These are phyloP conservation scores for Pythium chondricola DNA, from an alignment of 352 stramenopile genomes.

Conservation along the genomic window DNA sequence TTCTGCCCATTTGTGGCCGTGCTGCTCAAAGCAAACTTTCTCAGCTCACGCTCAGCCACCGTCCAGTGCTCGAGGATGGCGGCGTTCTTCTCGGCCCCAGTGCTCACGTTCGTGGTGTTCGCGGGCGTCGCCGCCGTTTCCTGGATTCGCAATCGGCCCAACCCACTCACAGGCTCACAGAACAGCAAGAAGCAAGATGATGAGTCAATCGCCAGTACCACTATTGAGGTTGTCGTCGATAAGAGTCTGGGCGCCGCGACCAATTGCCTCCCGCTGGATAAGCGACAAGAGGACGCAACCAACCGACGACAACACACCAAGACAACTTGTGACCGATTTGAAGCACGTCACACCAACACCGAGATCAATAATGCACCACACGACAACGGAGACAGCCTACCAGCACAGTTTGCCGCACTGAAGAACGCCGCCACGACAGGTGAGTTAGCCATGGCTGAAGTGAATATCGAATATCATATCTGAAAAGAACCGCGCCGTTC, in stretches of 20 bases:
- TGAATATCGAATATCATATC: too few relatives aligned
- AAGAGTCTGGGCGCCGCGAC: conserved; percentile 14
- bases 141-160: conserved; percentile 21
- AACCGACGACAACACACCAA: conserved; percentile 20
- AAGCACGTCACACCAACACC: too few relatives aligned
- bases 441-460: not conserved
- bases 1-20: too few relatives aligned
- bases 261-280: conserved; percentile 7
- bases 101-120: conserved; percentile 26
- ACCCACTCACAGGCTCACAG: conserved; percentile 17
- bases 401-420: not conserved
- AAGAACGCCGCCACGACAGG: not conserved
- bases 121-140: conserved; percentile 17
- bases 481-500: not conserved
- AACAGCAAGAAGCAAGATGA: conserved; percentile 27
- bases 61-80: conserved; percentile 7
- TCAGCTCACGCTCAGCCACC: too few relatives aligned
- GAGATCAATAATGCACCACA: too few relatives aligned
- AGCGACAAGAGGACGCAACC: too few relatives aligned
- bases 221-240: conserved; percentile 44
- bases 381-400: too few relatives aligned
- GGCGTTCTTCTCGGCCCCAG: conserved; percentile 11
- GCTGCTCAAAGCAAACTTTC: not conserved
- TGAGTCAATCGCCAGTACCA: conserved; percentile 9
- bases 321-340: conserved; percentile 16